Base-by-base conservation (phyloP, 148 eudicot genomes). In the Beta vulgaris region DNA sequence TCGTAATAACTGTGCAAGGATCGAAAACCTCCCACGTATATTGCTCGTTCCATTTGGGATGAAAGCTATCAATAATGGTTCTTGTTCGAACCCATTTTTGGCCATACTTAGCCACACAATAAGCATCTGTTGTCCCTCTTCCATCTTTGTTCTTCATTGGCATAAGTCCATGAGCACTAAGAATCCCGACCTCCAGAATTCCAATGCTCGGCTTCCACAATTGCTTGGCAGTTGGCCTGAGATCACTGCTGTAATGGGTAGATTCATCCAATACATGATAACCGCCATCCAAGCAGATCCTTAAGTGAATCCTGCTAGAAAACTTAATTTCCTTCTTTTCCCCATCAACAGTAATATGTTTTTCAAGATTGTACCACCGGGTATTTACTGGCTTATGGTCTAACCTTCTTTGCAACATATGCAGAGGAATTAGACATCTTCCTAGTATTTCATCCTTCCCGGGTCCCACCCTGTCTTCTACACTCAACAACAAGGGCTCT, bases 21-120 rank as follows among this genome's bases (percentile, higher is more conserved):
- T 91, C 93, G 19, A 75, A 89, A 59, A 91, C 93, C 76, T 89
- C 93, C 97, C 97, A 91, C 29, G 89, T 91, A 77, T 91, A 91
- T 72, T 91, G 97, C 80, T 91, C 97, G 48, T 91, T 91, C 97
- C 97, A 91, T 78, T 78, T 83, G 7, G 97, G 97, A 13, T 78
- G 61, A 54, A 74, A 68, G 61, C 82, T 86, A 57, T 85, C 88
- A 3, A 91, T 86, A 66, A 91, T 91, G 32, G 97, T 88, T 77
- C 97, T 84, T 0, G 93, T 91, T 60, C 91, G 76, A 25, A 89
- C 85, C 97, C 93, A 91, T 77, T 91, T 91, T 6, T 77, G 86
- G 34, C 93, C 93, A 19, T 91, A 91, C 69, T 91, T 91, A 0
- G 97, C 97, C 21, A 89, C 91, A 68, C 97, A 91, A 75, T 80